Evolutionary conservation across 148 eudicot species (phyloP).

Genomic region (Arctostaphylos glauca): DNA sequence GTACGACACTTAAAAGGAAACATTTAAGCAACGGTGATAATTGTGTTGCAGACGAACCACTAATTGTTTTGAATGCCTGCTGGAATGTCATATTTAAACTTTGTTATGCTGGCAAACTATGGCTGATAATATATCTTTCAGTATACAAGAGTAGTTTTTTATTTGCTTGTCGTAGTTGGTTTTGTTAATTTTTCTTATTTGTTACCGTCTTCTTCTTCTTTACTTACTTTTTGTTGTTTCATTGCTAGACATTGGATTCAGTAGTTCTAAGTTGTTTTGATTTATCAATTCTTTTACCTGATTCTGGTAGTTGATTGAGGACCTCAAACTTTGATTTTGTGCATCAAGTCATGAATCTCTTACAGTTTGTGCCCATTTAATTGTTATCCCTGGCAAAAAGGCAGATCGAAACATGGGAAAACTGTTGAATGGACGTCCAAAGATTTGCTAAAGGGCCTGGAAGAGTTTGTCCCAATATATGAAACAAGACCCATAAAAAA

Average conservation of each 20-base stretch:
- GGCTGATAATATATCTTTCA: background rate
- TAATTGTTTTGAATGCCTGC: conserved; percentile 1
- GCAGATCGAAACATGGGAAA: conserved; percentile 99
- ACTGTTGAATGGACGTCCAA: conserved; percentile 91
- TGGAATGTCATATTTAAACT: background rate
- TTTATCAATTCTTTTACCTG: background rate
- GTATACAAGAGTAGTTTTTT: background rate
- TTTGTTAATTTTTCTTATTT: background rate
- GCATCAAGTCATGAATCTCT: conserved; percentile 19
- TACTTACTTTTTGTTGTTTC: background rate
- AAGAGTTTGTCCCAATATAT: conserved; percentile 91
- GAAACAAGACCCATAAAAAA: conserved; percentile 86
- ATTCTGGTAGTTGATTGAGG: conserved; percentile 12
- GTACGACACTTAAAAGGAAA: background rate
- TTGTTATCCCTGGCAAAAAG: conserved; percentile 81
- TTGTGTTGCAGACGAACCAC: background rate
- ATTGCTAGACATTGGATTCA: background rate
- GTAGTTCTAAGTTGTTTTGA: background rate
- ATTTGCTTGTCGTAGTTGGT: background rate
- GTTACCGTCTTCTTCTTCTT: background rate
- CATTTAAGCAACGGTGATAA: background rate
- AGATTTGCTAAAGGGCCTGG: conserved; percentile 76
- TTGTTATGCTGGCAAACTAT: background rate
- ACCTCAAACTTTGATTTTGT: background rate
- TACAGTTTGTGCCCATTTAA: conserved; percentile 39